Conservation (phyloP, 2,329 filamentous ascomycete species). For the Phaeosphaeria sp. region DNA sequence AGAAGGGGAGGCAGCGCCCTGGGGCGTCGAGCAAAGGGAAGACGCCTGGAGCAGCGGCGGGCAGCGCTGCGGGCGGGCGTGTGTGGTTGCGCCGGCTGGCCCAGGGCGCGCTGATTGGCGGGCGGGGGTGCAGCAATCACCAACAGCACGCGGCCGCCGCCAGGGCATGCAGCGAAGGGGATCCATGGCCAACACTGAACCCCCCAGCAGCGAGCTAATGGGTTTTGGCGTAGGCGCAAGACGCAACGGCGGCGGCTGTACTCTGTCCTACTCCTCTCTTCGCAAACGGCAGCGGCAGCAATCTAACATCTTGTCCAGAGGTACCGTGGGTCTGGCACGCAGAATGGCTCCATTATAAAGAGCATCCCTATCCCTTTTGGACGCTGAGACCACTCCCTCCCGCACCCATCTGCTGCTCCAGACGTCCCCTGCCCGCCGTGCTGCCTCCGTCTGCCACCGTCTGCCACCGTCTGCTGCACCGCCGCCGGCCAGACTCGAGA, state of each 20-base stretch:
- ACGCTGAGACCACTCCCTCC: conserved; percentile 36
- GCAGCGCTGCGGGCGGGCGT: neutral
- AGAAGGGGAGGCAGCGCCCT: neutral
- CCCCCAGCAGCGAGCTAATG: neutral
- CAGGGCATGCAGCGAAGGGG: neutral
- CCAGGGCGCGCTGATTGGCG: neutral
- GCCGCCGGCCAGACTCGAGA: conserved; percentile 12
- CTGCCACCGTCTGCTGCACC: conserved; percentile 13
- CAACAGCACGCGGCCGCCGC: neutral
- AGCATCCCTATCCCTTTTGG: conserved; percentile 41
- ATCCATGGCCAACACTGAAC: neutral
- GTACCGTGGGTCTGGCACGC: conserved; percentile 45
- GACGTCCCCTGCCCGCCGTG: neutral
- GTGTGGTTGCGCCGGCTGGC: neutral
- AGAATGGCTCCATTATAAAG: conserved; percentile 49
- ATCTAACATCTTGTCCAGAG: conserved; percentile 47
- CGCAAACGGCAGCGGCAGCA: conserved; percentile 51
- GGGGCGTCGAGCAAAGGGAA: neutral
- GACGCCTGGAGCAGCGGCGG: neutral
- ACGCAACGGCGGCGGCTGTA: conserved; percentile 49
- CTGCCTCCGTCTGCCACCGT: too few species aligned
- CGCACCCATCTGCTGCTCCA: conserved; percentile 7
- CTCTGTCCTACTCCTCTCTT: conserved; percentile 47
- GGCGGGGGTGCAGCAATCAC: neutral
- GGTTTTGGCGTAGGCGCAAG: neutral